These are phyloP conservation scores for Oenanthe javanica DNA, from an alignment of 140 eudicot species.

Conservation along the genomic window DNA sequence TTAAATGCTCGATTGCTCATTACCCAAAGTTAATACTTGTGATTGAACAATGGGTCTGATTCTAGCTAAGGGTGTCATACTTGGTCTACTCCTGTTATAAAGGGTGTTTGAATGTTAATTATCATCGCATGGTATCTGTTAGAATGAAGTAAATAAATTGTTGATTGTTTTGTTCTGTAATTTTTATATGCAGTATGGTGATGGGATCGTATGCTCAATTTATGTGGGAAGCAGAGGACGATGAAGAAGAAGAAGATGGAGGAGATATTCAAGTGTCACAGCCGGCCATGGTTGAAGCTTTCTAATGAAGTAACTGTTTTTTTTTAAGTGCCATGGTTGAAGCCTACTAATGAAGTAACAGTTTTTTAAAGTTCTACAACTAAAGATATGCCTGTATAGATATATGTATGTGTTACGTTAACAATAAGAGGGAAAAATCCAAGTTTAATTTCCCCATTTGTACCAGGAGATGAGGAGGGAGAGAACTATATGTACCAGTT, in stretches of 20 bases:
- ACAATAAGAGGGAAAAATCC: background rate
- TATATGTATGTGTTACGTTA: background rate
- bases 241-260: no score
- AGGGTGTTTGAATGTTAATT: background rate
- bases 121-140: background rate
- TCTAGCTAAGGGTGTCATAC: background rate
- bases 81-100: background rate
- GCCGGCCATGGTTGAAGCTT: no score
- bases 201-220: no score
- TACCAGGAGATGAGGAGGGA: no score
- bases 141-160: background rate
- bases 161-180: background rate
- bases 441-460: no score
- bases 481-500: background rate
- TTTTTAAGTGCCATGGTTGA: background rate
- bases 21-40: background rate
- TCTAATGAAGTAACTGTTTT: background rate
- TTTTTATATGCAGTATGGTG: no score
- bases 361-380: no score
- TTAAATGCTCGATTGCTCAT: background rate
- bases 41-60: background rate
- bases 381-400: background rate
- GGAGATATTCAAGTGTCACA: no score
- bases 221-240: no score
- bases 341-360: constrained; percentile 20